Evolutionary conservation across 2,329 filamentous ascomycete genomes (phyloP), one percentile per base, ranked within the genome.

Genomic region (Sporothrix schenckii): DNA sequence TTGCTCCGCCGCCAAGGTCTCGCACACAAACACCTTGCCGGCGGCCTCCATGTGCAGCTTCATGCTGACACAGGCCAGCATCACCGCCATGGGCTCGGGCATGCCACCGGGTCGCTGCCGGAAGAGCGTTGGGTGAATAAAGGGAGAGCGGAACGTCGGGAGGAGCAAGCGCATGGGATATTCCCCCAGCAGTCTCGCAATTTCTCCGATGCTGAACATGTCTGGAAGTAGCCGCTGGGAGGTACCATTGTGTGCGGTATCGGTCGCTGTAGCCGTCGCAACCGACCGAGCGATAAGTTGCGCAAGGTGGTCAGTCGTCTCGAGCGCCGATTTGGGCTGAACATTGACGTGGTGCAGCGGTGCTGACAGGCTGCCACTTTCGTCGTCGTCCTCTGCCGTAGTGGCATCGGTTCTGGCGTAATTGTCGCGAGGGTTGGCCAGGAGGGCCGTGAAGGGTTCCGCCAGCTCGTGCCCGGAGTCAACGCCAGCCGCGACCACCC

Each of bases 21-120:
- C 53, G 24, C 53, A 58, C 10, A 58, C 53, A 58, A 58, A 58
- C 53, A 7, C 30, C 53, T 16, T 58, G 9, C 53, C 53, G 16
- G n/a, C 9, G 7, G 6, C 24, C 16, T 58, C 53, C 53, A 58
- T 58, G 11, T 58, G 53, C 53, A 58, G 53, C 53, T 58, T 58
- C 53, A 58, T 58, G 21, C 53, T 30, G 21, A 58, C 53, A 10
- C 53, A 58, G 5, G 53, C 53, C n/a, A 58, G 16, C 7, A 21
- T 4, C 13, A 58, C 53, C 21, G 53, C 53, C 53, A 58, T 27
- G 41, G 21, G 53, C n/a, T 19, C 21, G 9, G 24, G 53, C 13
- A 21, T 13, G 11, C 41, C 53, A 1, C 53, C 21, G 21, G 53
- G 53, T 2, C 30, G 53, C 53, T 19, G 3, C 3, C 53, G 53